Evolutionary conservation across 2,329 filamentous ascomycete species (phyloP).

Genomic region (Mariannaea sp.): DNA sequence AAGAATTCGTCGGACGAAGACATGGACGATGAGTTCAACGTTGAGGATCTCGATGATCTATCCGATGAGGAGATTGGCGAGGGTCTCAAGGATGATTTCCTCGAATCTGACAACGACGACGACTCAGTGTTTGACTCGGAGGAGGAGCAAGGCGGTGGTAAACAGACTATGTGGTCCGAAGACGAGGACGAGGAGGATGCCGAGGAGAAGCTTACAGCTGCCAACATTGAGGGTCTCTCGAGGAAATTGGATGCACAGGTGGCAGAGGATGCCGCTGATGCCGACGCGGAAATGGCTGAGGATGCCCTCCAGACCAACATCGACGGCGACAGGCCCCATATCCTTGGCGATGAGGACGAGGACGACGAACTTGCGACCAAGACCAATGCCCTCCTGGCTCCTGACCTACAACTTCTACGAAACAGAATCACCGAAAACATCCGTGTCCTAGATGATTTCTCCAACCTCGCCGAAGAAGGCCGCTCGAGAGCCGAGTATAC

Average conservation of each 20-base stretch:
- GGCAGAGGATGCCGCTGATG: conserved; percentile 79
- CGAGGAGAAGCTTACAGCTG: conserved; percentile 89
- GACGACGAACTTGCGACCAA: conserved; percentile 64
- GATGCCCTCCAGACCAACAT: conserved; percentile 93
- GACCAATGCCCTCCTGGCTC: conserved; percentile 71
- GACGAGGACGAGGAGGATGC: conserved; percentile 88
- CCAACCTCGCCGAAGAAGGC: conserved; percentile 77
- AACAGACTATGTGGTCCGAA: conserved; percentile 83
- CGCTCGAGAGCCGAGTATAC: conserved; percentile 89
- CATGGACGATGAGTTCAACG: conserved; percentile 47
- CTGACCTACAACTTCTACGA: conserved; percentile 87
- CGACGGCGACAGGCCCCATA: conserved; percentile 70
- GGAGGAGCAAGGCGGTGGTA: conserved; percentile 55
- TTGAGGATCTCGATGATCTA: conserved; percentile 54
- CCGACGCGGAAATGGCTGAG: conserved; percentile 84
- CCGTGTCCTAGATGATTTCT: conserved; percentile 86
- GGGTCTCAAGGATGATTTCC: conserved; percentile 62
- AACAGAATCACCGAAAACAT: conserved; percentile 92
- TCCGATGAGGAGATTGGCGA: conserved; percentile 43
- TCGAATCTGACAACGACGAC: conserved; percentile 61
- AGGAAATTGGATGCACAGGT: conserved; percentile 79
- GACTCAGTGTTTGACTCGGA: conserved; percentile 75
- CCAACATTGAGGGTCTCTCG: conserved; percentile 93
- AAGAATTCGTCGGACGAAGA: conserved; percentile 54
- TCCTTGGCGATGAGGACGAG: conserved; percentile 67